Conservation (phyloP, 2,329 filamentous ascomycete species). For the Orbilia quercus region DNA sequence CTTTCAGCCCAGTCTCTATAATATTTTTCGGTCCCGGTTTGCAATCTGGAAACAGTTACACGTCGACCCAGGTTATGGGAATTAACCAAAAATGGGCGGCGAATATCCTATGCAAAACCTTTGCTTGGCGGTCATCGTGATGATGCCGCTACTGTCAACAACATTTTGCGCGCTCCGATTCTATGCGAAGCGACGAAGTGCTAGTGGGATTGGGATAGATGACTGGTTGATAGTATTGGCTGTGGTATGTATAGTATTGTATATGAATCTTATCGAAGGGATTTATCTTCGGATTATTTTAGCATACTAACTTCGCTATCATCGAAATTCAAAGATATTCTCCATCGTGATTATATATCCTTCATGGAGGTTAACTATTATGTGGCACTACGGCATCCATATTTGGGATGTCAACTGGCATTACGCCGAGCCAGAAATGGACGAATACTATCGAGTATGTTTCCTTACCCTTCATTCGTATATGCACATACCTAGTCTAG, state of each 20-base stretch:
- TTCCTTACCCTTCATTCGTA: background rate
- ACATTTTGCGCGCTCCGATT: constrained; percentile 45
- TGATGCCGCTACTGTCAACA: constrained; percentile 52
- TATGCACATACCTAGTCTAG: background rate
- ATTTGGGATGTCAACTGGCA: constrained; percentile 54
- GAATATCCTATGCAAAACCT: constrained; percentile 55
- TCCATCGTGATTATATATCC: constrained; percentile 53
- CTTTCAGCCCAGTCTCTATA: constrained; percentile 18
- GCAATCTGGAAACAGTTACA: constrained; percentile 22
- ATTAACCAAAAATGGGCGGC: constrained; percentile 43
- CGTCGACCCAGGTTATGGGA: constrained; percentile 1
- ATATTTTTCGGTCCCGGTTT: constrained; percentile 14
- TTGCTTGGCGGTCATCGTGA: constrained; percentile 52
- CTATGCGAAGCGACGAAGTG: constrained; percentile 48
- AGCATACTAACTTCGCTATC: background rate
- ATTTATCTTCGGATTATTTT: background rate
- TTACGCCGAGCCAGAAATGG: constrained; percentile 43
- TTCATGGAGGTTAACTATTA: constrained; percentile 46
- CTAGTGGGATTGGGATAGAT: constrained; percentile 41
- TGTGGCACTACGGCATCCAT: constrained; percentile 54
- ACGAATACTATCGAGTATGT: constrained; percentile 47
- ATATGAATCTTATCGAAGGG: background rate
- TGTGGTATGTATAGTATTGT: constrained; percentile 47
- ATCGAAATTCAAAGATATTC: constrained; percentile 40
- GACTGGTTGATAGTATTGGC: constrained; percentile 49